Evolutionary conservation across 371 early-diverging fungal genomes (phyloP), one percentile per base, ranked within the genome.

Genomic region (Fennellomyces sp.): DNA sequence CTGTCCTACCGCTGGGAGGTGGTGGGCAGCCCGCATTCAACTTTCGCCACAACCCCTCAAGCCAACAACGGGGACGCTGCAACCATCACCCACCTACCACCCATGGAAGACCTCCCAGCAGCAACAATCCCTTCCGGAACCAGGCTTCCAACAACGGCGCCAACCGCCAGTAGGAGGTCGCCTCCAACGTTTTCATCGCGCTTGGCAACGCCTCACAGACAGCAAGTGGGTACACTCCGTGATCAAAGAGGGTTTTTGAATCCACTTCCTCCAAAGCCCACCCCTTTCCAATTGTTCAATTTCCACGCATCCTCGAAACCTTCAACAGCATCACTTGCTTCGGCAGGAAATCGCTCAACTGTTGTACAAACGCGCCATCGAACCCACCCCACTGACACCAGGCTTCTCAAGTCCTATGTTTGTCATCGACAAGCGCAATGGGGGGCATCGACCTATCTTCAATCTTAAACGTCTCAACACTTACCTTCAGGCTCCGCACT

Each of bases 391-490:
- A 15, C 36, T 45, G 7, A 15, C 23, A 13, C 52, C 33, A 11
- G 60, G 69, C 21, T 70, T 64, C 42, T 3, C 15, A 27, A 59
- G 62, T 55, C 41, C 47, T 2, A 35, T 71, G 25, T 71, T 71
- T 48, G 64, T 64, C 0, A 64, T 71, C 25, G 60, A 45, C 60
- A 71, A 65, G 41, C 53, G 52, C 28, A 65, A 50, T 3, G 67
- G 67, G 0, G 67, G 56, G 17, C 52, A 55, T 17, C 52, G 61
- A 4, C 67, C 67, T 3, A 58, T 64, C 17, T 59, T 67, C 62
- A 72, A 72, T 58, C 59, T 72, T 26, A 27, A 50, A n/a, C 30
- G 47, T 11, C 52, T 72, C 23, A 72, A 67, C 42, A 21, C 56
- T 25, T 53, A 45, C 56, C 21, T 67, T 29, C 2, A 12, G 2